A percentile compares a stretch with the other conserved stretches of the same genome.
These are phyloP conservation scores for Populus hybrid DNA, from an alignment of 441 rosid species.

Conservation along the genomic window DNA sequence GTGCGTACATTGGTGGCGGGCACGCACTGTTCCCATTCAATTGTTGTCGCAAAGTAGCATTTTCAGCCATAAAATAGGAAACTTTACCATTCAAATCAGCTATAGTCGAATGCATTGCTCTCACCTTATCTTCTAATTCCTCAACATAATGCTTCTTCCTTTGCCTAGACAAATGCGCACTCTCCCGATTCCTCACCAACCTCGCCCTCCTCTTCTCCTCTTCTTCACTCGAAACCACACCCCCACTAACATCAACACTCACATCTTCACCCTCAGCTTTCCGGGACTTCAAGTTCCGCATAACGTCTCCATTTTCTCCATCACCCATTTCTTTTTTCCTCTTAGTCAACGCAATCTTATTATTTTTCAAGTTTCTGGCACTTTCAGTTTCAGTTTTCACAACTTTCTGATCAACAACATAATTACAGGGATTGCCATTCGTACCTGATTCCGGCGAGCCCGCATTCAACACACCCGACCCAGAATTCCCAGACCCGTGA, in stretches of 20 bases:
- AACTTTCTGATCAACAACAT: constrained; percentile 47
- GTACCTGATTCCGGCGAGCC: constrained; percentile 38
- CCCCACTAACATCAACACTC: constrained; percentile 12
- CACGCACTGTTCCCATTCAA: constrained; percentile 44
- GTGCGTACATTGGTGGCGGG: constrained; percentile 56
- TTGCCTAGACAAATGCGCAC: constrained; percentile 95
- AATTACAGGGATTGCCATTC: constrained; percentile 15
- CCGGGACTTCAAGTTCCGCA: constrained; percentile 44
- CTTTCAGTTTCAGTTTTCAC: constrained; percentile 17
- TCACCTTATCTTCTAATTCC: constrained; percentile 91
- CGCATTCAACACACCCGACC: constrained; percentile 40
- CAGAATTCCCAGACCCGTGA: constrained; percentile 29
- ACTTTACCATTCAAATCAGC: constrained; percentile 67
- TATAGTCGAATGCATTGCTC: constrained; percentile 71
- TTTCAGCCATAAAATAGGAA: constrained; percentile 78
- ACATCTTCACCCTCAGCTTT: constrained; percentile 36
- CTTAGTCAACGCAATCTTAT: constrained; percentile 38
- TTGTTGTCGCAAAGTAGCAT: constrained; percentile 72
- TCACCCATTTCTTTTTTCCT: constrained; percentile 54
- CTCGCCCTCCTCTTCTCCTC: constrained; percentile 73
- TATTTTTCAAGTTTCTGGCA: constrained; percentile 21
- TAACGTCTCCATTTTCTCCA: constrained; percentile 44
- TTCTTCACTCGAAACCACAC: constrained; percentile 29
- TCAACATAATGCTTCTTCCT: constrained; percentile 94
- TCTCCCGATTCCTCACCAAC: constrained; percentile 84